Percentiles rank a stretch among this genome's conserved stretches.
phyloP scores from a whole-genome alignment of 2,329 filamentous ascomycete species.

The Pestalotiopsis sp. region DNA sequence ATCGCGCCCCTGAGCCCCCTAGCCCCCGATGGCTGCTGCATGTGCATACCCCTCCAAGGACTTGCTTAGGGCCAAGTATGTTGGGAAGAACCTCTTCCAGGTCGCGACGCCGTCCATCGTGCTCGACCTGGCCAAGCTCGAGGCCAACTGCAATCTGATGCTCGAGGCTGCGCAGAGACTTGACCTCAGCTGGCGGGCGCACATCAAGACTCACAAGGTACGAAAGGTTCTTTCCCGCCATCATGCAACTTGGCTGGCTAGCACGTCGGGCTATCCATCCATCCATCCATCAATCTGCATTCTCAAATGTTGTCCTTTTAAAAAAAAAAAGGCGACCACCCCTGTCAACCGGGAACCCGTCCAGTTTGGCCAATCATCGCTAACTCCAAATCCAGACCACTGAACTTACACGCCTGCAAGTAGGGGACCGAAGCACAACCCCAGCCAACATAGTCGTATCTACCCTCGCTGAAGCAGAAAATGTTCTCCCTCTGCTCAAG shows the following conservation, averaged over 20 bases:
- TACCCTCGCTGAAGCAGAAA: slow-evolving; percentile 73
- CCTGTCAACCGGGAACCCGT: neutral
- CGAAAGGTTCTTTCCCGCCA: slow-evolving; percentile 5
- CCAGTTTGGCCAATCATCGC: neutral
- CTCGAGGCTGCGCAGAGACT: slow-evolving; percentile 60
- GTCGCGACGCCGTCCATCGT: slow-evolving; percentile 68
- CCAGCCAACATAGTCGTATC: slow-evolving; percentile 68
- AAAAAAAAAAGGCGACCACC: neutral
- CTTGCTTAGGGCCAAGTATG: slow-evolving; percentile 41
- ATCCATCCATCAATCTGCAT: too few relatives aligned
- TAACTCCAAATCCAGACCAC: slow-evolving; percentile 50
- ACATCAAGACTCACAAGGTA: slow-evolving; percentile 85
- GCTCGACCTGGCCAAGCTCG: slow-evolving; percentile 66
- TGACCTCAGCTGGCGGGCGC: slow-evolving; percentile 68
- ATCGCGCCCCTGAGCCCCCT: neutral
- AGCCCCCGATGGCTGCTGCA: neutral
- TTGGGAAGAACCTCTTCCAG: slow-evolving; percentile 60
- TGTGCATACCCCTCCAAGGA: slow-evolving; percentile 28
- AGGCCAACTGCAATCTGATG: slow-evolving; percentile 71
- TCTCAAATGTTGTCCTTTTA: neutral
- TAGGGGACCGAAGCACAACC: slow-evolving; percentile 52
- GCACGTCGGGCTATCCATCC: too few relatives aligned
- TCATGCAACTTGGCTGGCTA: neutral
- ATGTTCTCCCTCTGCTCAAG: slow-evolving; percentile 59
- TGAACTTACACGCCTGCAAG: slow-evolving; percentile 67